Conservation (phyloP, 441 rosid species). For the Gossypium aridum region DNA sequence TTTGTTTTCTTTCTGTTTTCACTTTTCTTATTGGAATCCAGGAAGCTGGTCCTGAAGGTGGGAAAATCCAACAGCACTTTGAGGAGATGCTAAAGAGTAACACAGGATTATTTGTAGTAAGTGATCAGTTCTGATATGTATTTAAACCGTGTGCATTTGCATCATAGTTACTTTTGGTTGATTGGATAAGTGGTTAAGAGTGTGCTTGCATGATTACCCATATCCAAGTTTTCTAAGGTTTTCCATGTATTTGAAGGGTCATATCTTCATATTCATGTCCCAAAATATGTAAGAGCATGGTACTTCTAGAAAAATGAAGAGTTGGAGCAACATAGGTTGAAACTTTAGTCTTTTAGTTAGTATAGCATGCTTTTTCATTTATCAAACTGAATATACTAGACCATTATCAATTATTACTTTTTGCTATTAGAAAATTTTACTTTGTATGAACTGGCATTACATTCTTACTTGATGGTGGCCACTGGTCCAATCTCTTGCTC, state of each 20-base stretch:
- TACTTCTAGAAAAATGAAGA: neutral
- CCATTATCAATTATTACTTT: neutral
- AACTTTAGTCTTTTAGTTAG: neutral
- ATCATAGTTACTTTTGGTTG: neutral
- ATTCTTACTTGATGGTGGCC: neutral
- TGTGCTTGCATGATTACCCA: neutral
- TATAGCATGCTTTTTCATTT: neutral
- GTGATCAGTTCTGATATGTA: constrained; percentile 3
- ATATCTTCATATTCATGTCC: neutral
- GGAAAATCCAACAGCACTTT: constrained; percentile 87
- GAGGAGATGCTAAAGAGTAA: constrained; percentile 91
- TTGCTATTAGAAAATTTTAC: neutral
- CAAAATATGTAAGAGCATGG: neutral
- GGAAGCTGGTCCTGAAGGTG: constrained; percentile 97
- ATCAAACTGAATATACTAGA: neutral
- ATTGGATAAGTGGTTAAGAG: neutral
- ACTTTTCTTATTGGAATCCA: constrained; percentile 23
- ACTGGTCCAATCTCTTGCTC: neutral
- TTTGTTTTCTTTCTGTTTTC: constrained; percentile 8
- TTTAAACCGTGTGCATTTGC: constrained; percentile 2
- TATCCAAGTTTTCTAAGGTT: neutral
- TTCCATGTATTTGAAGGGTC: neutral
- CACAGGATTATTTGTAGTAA: constrained; percentile 86
- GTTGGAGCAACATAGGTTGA: neutral
- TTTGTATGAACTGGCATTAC: neutral